phyloP scores from a whole-genome alignment of 2,329 filamentous ascomycete species.

The Fusarium odoratissimum region DNA sequence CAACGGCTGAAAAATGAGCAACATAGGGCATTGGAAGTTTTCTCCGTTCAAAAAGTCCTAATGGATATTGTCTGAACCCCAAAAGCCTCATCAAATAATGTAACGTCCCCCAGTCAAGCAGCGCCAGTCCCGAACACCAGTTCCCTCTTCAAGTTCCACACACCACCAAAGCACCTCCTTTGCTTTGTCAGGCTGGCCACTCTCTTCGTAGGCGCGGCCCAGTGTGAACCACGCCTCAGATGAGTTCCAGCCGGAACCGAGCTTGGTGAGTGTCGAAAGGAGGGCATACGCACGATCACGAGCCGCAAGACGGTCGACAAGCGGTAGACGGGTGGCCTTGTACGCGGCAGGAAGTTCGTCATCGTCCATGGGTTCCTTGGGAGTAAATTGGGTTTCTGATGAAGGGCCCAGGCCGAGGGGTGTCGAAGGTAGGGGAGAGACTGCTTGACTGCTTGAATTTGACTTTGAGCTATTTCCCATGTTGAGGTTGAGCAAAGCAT shows the following conservation, averaged over 20 bases:
- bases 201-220: constrained; percentile 87
- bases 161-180: constrained; percentile 98
- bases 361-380: constrained; percentile 44
- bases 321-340: constrained; percentile 72
- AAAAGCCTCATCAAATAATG: constrained; percentile 54
- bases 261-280: constrained; percentile 83
- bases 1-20: background rate
- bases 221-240: constrained; percentile 94
- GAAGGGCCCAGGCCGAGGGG: constrained; percentile 60
- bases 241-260: constrained; percentile 89
- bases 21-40: constrained; percentile 1
- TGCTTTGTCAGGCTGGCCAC: constrained; percentile 85
- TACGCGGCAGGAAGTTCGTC: constrained; percentile 63
- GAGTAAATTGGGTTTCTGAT: constrained; percentile 24
- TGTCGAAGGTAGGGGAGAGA: constrained; percentile 53
- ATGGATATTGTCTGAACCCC: background rate
- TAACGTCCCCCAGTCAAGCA: constrained; percentile 75
- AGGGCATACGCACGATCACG: constrained; percentile 90
- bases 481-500: constrained; percentile 11
- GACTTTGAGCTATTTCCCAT: constrained; percentile 1
- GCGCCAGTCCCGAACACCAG: constrained; percentile 82
- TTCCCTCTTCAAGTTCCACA: constrained; percentile 90
- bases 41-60: constrained; percentile 6
- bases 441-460: constrained; percentile 8
- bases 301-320: constrained; percentile 85